phyloP scores from a whole-genome alignment of 768 basidiomycete genomes.

The Amanita fuliginea region DNA sequence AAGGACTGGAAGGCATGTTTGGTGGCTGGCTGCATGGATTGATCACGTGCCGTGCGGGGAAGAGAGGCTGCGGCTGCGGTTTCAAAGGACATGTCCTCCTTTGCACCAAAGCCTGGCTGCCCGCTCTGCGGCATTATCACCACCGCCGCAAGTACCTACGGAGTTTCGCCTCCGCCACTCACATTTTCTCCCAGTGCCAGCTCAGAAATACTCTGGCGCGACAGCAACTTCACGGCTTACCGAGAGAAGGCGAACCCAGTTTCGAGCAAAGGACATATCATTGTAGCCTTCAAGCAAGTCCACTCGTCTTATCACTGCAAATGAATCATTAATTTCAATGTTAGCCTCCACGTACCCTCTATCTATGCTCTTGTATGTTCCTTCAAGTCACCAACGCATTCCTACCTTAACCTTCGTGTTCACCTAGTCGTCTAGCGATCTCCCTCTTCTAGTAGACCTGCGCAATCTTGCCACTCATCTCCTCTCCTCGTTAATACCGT shows the following conservation, averaged over 20 bases:
- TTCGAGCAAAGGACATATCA: constrained; percentile 61
- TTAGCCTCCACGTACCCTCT: constrained; percentile 68
- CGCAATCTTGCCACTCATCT: constrained; percentile 47
- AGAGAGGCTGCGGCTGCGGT: too few relatives aligned
- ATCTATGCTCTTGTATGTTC: constrained; percentile 55
- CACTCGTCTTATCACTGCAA: constrained; percentile 2
- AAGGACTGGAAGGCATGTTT: constrained; percentile 41
- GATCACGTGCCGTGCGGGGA: neutral
- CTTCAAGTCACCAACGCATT: constrained; percentile 4
- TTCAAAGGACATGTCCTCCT: constrained; percentile 16
- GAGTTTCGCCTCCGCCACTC: constrained; percentile 33
- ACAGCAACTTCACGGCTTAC: constrained; percentile 70
- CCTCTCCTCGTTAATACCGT: constrained; percentile 31
- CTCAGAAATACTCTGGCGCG: constrained; percentile 61
- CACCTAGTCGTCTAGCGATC: constrained; percentile 58
- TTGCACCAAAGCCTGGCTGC: constrained; percentile 56
- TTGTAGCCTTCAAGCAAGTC: constrained; percentile 68
- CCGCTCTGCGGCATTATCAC: constrained; percentile 70
- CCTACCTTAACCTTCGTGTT: constrained; percentile 6
- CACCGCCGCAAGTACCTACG: constrained; percentile 33
- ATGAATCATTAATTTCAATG: neutral
- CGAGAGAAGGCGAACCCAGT: constrained; percentile 60
- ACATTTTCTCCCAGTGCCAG: constrained; percentile 27
- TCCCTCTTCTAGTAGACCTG: constrained; percentile 58
- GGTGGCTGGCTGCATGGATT: neutral